These are phyloP conservation scores for Beauveria asiatica DNA, from an alignment of 2,329 filamentous ascomycete species.

Conservation along the genomic window DNA sequence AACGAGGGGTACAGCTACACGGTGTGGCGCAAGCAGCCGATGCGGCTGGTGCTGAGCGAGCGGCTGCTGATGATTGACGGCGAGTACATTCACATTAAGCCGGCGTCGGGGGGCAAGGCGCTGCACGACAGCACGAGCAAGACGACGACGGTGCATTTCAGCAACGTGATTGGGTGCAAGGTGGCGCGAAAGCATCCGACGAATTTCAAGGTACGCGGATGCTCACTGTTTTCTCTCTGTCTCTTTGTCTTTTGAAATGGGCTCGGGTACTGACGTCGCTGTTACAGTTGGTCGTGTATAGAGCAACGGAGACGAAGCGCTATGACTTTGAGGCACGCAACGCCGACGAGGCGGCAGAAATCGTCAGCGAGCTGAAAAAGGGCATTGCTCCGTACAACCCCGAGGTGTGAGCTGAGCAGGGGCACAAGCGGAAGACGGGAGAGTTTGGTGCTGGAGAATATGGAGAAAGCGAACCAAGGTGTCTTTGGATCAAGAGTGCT, in stretches of 20 bases:
- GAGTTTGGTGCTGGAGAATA: neutral
- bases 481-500: no score
- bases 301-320: constrained; percentile 65
- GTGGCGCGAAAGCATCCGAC: constrained; percentile 71
- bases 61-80: constrained; percentile 72
- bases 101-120: constrained; percentile 57
- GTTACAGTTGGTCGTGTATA: constrained; percentile 58
- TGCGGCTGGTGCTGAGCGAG: constrained; percentile 71
- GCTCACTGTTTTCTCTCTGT: neutral
- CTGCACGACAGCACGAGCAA: constrained; percentile 57
- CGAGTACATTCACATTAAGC: constrained; percentile 82
- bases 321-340: constrained; percentile 79
- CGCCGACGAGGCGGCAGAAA: constrained; percentile 64
- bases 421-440: neutral
- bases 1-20: constrained; percentile 62
- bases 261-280: neutral
- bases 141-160: constrained; percentile 75
- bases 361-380: constrained; percentile 70
- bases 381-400: constrained; percentile 57
- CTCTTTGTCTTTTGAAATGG: neutral
- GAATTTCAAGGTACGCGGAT: constrained; percentile 59
- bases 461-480: neutral
- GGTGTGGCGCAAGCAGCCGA: constrained; percentile 74
- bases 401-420: constrained; percentile 29
- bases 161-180: constrained; percentile 73